A percentile compares a stretch with the other conserved stretches of the same genome.
These are phyloP conservation scores for Talaromyces liani DNA, from an alignment of 495 filamentous ascomycete genomes.

Conservation along the genomic window DNA sequence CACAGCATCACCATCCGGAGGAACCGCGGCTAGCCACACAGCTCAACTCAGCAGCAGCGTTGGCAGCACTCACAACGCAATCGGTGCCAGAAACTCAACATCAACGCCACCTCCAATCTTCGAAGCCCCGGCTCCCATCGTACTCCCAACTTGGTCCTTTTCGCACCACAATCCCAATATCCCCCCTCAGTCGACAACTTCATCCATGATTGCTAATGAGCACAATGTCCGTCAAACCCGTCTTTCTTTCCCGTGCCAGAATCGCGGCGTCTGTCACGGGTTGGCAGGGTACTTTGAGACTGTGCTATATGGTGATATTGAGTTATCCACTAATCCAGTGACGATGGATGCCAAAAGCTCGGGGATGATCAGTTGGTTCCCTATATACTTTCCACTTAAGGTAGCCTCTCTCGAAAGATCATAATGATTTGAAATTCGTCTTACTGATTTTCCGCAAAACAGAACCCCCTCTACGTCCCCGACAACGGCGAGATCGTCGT, in stretches of 20 bases:
- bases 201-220: slow-evolving; percentile 55
- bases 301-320: slow-evolving; percentile 74
- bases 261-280: slow-evolving; percentile 81
- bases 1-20: slow-evolving; percentile 20
- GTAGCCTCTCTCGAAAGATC: slow-evolving; percentile 31
- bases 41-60: slow-evolving; percentile 11
- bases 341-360: slow-evolving; percentile 87
- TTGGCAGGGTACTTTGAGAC: slow-evolving; percentile 94
- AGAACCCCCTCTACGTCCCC: slow-evolving; percentile 86
- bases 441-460: slow-evolving; percentile 10
- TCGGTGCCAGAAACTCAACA: slow-evolving; percentile 21
- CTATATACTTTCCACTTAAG: slow-evolving; percentile 95
- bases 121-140: slow-evolving; percentile 25
- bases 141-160: slow-evolving; percentile 43
- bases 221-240: slow-evolving; percentile 78
- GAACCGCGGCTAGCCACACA: slow-evolving; percentile 9
- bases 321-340: slow-evolving; percentile 87
- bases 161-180: slow-evolving; percentile 39
- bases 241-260: slow-evolving; percentile 61
- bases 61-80: slow-evolving; percentile 9
- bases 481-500: slow-evolving; percentile 77
- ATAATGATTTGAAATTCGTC: neutral
- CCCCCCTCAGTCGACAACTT: slow-evolving; percentile 22
- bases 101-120: slow-evolving; percentile 21
- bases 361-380: slow-evolving; percentile 98